Evolutionary conservation across 495 filamentous ascomycete species (phyloP), one percentile per base, ranked within the genome.

Genomic region (Durotheca rogersii): DNA sequence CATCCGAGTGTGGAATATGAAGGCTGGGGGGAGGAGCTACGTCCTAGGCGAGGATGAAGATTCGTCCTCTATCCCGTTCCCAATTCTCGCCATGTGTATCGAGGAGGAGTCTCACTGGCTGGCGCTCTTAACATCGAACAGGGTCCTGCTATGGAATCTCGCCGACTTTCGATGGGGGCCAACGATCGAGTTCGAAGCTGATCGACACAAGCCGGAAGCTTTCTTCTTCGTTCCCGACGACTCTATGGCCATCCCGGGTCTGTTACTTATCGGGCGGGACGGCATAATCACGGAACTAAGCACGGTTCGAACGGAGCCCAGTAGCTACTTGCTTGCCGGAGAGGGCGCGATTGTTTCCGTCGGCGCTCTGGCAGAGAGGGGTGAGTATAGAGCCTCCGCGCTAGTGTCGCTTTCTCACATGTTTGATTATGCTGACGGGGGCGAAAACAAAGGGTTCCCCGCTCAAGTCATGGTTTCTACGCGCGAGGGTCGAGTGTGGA

Each of bases 91-190:
- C 1, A 71, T 81, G 47, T 75, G 80, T 2, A 69, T 87, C 12
- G 82, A 87, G 32, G 74, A 78, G 31, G 72, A 71, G 14, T 79
- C 77, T 10, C 74, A 76, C 41, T 84, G 79, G 76, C 67, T 87
- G 11, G 84, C 83, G 1, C 64, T 87, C n/a, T 74, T 84, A 9
- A 79, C 84, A 14, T 68, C 71, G 12, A 65, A 71, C 25, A 67
- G 62, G 21, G 72, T 87, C 18, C 68, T 76, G 14, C 38, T 88
- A 12, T 89, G 81, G 81, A 72, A 78, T 38, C 60, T 87, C 6
- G 66, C 68, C 3, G 66, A 79, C 23, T 61, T 70, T 47, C 63
- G 69, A 20, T 83, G 82, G 71, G 69, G 72, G 9, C 67, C 67
- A 14, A 66, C 62, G 11, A 66, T 77, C 18, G 60, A 66, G 43